Base-by-base conservation (phyloP, 192 early-diverging fungal species). In the Gorgonomyces haynaldii region DNA sequence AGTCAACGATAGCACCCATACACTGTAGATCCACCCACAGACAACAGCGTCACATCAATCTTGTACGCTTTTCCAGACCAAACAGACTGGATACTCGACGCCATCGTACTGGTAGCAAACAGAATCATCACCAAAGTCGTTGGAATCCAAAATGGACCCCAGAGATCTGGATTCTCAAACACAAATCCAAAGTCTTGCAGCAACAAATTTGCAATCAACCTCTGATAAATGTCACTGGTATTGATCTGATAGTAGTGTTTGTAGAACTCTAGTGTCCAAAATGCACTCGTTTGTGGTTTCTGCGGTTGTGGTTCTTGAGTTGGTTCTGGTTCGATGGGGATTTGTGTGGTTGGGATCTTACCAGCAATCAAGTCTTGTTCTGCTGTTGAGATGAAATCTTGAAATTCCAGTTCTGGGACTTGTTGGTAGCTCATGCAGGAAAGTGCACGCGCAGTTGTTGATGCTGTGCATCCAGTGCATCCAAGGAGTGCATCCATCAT, bases 81-180 rank as follows among this genome's bases (percentile, higher is more conserved):
- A 32, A 78, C 70, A 34, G 82, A 76, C 13, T 76, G 76, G 42
- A 98, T 83, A 12, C 84, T 85, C 17, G 79, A 79, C 25, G 94
- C 88, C 20, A 98, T 71, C 26, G 86, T 86, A 2, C 86, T 85
- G 10, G 93, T 85, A 28, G 92, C 87, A 75, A 96, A 98, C 30
- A 97, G 76, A n/a, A 76, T 52, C 45, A 98, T 93, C 20, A 98
- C 83, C n/a, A 94, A 88, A 1, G 91, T 93, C 0, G 91, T 96
- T 6, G 91, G 66, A 36, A 98, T 88, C 96, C 96, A 98, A 61
- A 97, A 94, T 0, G 96, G 94, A 15, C 95, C 96, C 70, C 91
- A 98, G 30, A 98, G 74, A 63, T 98, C 96, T 0, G 91, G 93
- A 52, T 92, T 91, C 10, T 66, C 54, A 23, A 76, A 68, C 47